Base-by-base conservation (phyloP, 2,329 filamentous ascomycete species). In the Colletotrichum sublineola region DNA sequence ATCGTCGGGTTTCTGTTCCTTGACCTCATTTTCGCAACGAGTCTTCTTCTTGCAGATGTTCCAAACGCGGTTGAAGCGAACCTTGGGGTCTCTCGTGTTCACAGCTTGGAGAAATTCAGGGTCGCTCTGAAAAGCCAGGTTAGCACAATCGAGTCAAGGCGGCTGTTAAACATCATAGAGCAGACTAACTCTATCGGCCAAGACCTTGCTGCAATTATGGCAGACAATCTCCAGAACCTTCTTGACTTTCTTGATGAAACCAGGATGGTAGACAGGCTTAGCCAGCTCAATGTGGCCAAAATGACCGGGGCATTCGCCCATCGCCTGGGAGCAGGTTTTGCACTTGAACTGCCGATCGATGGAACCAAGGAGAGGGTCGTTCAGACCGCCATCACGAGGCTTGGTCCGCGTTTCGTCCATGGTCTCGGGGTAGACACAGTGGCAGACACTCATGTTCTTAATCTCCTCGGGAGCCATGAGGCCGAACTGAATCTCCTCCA, bases 401-500 rank as follows among this genome's bases (percentile, higher is more conserved):
- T 94, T 94, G 77, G 94, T 92, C 79, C 95, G 93, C 82, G 93
- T 93, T 84, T 99, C 96, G 81, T 99, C 96, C 96, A 99, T 98
- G 38, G 96, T 98, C 87, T 99, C 96, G n/a, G 96, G 95, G 81
- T 98, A 98, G 82, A 96, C 90, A 81, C 99, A 96, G 82, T 97
- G 94, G 77, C 92, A 93, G 75, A 98, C 96, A 84, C 95, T 98
- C 94, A 98, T 97, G 79, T 93, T 95, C 88, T 99, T 98, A 84
- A 98, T 97, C 87, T 99, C 97, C 82, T 99, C 96, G 36, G 96
- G 96, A 46, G 96, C 97, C 84, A 99, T 90, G 81, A 99, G 90
- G 81, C 96, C 96, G 81, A 99, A 99, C 88, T 99, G 97, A 79
- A 99, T 97, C 89, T 99, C 97, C 89, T 98, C 93, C 79, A 99